Conservation (phyloP, 2,329 filamentous ascomycete genomes). For the Cercospora sp. region DNA sequence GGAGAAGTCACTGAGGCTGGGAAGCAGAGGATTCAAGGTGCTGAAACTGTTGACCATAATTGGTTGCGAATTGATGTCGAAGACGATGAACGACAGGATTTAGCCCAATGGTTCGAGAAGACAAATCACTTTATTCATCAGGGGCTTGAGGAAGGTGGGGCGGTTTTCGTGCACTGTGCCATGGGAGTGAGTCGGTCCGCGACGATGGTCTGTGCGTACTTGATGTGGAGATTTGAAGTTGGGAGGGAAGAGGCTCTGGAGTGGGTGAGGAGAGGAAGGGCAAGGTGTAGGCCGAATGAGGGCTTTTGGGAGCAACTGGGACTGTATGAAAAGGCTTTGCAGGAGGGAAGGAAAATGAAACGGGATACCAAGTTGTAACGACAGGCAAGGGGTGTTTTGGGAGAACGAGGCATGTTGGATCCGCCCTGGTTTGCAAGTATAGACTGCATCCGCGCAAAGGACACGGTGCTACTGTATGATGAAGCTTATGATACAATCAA, state of each 20-base stretch:
- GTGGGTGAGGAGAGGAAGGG: conserved; percentile 66
- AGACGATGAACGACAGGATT: conserved; percentile 81
- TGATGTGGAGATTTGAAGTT: conserved; percentile 61
- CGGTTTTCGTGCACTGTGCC: conserved; percentile 73
- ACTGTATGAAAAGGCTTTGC: conserved; percentile 76
- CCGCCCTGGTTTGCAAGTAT: background rate
- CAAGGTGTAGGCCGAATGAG: conserved; percentile 78
- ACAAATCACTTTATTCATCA: conserved; percentile 75
- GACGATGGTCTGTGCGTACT: conserved; percentile 76
- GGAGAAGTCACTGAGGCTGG: conserved; percentile 40
- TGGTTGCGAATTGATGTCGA: conserved; percentile 66
- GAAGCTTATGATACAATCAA: conserved; percentile 7
- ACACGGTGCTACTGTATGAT: background rate
- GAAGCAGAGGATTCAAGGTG: background rate
- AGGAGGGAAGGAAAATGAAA: conserved; percentile 27
- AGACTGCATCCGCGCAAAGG: background rate
- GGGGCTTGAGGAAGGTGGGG: conserved; percentile 61
- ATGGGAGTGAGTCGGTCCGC: conserved; percentile 94
- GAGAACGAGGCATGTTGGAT: background rate
- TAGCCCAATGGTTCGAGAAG: conserved; percentile 72
- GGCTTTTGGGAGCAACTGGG: conserved; percentile 87
- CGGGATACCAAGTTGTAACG: background rate
- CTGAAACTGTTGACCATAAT: background rate
- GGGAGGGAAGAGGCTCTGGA: conserved; percentile 64
- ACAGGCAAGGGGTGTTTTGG: background rate